Base-by-base conservation (phyloP, 2,329 filamentous ascomycete genomes). In the Didymella pinodella region DNA sequence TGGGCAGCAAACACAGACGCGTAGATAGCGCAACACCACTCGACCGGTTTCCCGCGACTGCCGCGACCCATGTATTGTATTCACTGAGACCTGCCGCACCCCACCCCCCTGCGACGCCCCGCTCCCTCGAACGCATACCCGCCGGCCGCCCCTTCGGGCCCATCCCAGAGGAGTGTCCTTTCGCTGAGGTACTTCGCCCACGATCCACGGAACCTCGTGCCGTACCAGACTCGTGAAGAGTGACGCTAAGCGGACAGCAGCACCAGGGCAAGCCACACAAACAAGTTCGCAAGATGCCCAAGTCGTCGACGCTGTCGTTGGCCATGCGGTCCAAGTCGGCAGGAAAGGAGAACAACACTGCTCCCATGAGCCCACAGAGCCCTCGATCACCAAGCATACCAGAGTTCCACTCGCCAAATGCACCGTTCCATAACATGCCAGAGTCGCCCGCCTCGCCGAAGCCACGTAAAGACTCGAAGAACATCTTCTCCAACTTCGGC, bases 401-500 rank as follows among this genome's bases (percentile, higher is more conserved):
- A 32, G 73, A 75, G n/a, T 63, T 65, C 44, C 62, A 66, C 16
- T 70, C 72, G n/a, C 75, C 74, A 5, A 71, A 67, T 40, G 66
- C 70, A 18, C 59, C 73, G 16, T 75, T 71, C 49, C 69, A 72
- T 46, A 67, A 68, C 49, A 64, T 69, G 58, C 72, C 74, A 25
- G 68, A 71, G 41, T 74, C 73, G 28, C 74, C 75, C 3, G 68
- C 74, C 20, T 75, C 75, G 2, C 72, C 74, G 7, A 75, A 73
- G 54, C 67, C 66, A 48, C 73, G 73, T 48, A 77, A 78, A 64
- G 77, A 79, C 49, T 70, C 78, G 11, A 72, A 76, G 49, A 73
- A 66, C 64, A 82, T 83, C 62, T 83, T 83, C 63, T 75, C 78
- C 43, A 83, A 83, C 63, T 78, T 82, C 58, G 77, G 79, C 55